Percentiles rank a stretch among this genome's conserved stretches.
Conservation (phyloP, 2,329 filamentous ascomycete genomes). For the Nemania bipapillata region DNA sequence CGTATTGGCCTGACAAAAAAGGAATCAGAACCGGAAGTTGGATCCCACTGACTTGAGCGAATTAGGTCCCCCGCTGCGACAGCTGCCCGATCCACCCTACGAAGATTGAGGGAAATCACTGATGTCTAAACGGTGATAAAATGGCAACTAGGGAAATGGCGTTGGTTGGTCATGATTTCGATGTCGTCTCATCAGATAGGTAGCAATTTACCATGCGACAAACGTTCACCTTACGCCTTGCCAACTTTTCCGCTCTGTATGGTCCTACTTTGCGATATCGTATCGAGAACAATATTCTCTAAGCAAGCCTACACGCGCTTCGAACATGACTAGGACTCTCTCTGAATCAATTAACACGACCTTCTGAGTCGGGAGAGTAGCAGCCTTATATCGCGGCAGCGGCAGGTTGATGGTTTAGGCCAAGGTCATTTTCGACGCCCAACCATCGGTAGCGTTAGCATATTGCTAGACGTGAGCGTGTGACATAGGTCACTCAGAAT, state of each 20-base stretch:
- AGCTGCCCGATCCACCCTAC: constrained; percentile 40
- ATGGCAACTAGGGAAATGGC: constrained; percentile 39
- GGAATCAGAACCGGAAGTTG: not conserved
- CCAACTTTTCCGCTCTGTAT: constrained; percentile 21
- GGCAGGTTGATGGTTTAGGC: constrained; percentile 1
- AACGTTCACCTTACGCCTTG: constrained; percentile 33
- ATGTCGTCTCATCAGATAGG: constrained; percentile 39
- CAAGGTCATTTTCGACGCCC: not conserved
- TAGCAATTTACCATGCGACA: constrained; percentile 41
- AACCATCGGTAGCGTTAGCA: constrained; percentile 1
- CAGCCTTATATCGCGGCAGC: not conserved
- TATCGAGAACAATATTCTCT: constrained; percentile 14
- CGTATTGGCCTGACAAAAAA: constrained; percentile 59
- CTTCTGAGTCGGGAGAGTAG: not conserved
- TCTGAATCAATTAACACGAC: not conserved
- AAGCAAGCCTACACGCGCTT: not conserved
- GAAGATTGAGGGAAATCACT: constrained; percentile 41
- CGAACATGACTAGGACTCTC: not conserved
- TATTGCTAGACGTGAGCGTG: constrained; percentile 9
- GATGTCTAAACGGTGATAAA: constrained; percentile 40
- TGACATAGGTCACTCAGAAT: constrained; percentile 3
- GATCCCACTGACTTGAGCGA: constrained; percentile 20
- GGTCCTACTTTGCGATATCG: constrained; percentile 6
- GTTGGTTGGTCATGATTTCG: constrained; percentile 42
- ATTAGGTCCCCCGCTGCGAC: constrained; percentile 39